phyloP scores from a whole-genome alignment of 331 rosid genomes.

The Malus hybrid region DNA sequence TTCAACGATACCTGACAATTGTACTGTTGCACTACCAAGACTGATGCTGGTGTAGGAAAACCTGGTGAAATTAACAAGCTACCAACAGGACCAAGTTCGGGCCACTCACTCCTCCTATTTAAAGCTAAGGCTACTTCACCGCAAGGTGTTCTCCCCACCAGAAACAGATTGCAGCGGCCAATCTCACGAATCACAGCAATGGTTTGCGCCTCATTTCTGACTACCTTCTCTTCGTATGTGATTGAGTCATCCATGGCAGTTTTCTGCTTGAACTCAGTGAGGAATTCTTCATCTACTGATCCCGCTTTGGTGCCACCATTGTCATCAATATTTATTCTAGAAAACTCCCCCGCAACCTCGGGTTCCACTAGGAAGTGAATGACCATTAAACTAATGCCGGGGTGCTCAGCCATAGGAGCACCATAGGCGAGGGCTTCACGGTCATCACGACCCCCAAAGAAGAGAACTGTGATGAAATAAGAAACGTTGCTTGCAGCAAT shows the following conservation, averaged over 20 bases:
- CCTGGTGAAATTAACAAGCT: constrained; percentile 31
- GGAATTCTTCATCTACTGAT: constrained; percentile 12
- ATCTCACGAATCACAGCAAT: constrained; percentile 14
- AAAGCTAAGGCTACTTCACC: constrained; percentile 29
- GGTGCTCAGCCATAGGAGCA: constrained; percentile 56
- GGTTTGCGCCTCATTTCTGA: constrained; percentile 15
- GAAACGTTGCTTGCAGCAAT: constrained; percentile 46
- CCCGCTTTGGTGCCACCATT: constrained; percentile 17
- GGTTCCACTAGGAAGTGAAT: constrained; percentile 22
- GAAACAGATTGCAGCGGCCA: constrained; percentile 32
- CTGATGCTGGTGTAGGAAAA: constrained; percentile 34
- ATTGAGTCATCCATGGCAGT: constrained; percentile 13
- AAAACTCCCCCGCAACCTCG: constrained; percentile 15
- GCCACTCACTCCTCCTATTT: constrained; percentile 28
- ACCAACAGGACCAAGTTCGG: constrained; percentile 51
- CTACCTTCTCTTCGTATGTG: constrained; percentile 30
- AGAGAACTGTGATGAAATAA: constrained; percentile 25
- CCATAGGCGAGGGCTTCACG: constrained; percentile 59
- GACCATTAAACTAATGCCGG: constrained; percentile 39
- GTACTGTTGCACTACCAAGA: constrained; percentile 53
- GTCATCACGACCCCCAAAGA: constrained; percentile 60
- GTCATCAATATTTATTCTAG: constrained; percentile 19
- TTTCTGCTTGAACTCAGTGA: constrained; percentile 29
- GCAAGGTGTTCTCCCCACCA: constrained; percentile 41
- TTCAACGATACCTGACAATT: constrained; percentile 11